Evolutionary conservation across 495 filamentous ascomycete species (phyloP).

Genomic region (Clohesyomyces aquaticus): DNA sequence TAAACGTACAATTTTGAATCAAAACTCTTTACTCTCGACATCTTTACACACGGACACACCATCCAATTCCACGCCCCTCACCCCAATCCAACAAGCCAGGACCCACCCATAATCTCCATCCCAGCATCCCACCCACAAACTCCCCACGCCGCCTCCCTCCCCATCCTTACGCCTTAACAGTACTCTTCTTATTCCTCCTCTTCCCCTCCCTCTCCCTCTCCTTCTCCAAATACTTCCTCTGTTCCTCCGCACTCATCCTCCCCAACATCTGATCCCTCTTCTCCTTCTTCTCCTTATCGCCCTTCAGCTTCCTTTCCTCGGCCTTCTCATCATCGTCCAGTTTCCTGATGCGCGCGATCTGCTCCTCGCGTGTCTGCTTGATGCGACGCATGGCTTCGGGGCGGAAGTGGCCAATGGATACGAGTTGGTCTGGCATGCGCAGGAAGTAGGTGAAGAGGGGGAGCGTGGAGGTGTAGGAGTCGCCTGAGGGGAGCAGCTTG

Average conservation of each 20-base stretch:
- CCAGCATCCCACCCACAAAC: neutral
- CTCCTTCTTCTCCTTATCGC: slow-evolving; percentile 87
- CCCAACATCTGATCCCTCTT: slow-evolving; percentile 85
- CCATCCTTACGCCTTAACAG: slow-evolving; percentile 36
- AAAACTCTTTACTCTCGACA: too few relatives aligned
- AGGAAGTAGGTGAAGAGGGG: slow-evolving; percentile 84
- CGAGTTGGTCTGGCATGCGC: slow-evolving; percentile 80
- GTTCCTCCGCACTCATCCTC: slow-evolving; percentile 85
- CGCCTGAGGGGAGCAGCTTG: slow-evolving; percentile 65
- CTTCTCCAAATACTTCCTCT: slow-evolving; percentile 92
- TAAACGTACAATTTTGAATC: neutral
- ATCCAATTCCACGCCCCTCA: neutral
- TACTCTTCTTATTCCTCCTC: slow-evolving; percentile 55
- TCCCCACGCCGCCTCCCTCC: neutral
- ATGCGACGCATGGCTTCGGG: slow-evolving; percentile 87
- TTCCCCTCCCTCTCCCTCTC: slow-evolving; percentile 79
- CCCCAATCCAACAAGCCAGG: too few relatives aligned
- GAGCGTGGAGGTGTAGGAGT: slow-evolving; percentile 66
- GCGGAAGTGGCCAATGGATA: slow-evolving; percentile 77
- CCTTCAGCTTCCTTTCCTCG: slow-evolving; percentile 77
- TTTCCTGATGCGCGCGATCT: slow-evolving; percentile 77
- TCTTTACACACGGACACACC: neutral
- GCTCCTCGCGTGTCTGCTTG: slow-evolving; percentile 76
- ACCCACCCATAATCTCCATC: neutral
- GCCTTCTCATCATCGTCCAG: slow-evolving; percentile 89